Percentiles rank a stretch among this genome's conserved stretches.
phyloP scores from a whole-genome alignment of 2,329 filamentous ascomycete species.

The Corynespora cassiicola region DNA sequence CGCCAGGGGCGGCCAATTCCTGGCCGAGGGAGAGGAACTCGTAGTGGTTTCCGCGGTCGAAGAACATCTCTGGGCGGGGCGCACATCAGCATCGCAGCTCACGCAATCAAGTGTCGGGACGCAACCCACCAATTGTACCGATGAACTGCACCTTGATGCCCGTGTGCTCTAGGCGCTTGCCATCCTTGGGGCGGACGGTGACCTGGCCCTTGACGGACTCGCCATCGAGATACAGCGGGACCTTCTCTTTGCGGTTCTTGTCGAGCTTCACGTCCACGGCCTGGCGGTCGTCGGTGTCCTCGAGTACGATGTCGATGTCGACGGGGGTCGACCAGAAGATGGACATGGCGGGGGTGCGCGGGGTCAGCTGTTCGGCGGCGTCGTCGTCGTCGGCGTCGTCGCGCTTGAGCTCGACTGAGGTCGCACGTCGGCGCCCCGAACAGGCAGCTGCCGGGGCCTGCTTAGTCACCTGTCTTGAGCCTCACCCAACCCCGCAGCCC shows the following conservation, averaged over 20 bases:
- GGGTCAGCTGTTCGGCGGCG: constrained; percentile 18
- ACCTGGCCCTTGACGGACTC: constrained; percentile 97
- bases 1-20: constrained; percentile 93
- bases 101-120: constrained; percentile 5
- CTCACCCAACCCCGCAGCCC: no score
- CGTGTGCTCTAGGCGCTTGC: constrained; percentile 95
- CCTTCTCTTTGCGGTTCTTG: constrained; percentile 96
- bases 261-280: constrained; percentile 98
- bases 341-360: constrained; percentile 68
- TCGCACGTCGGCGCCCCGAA: constrained; percentile 14
- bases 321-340: constrained; percentile 94
- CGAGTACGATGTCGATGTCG: constrained; percentile 98
- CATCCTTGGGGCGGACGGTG: constrained; percentile 95
- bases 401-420: constrained; percentile 18
- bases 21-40: constrained; percentile 98
- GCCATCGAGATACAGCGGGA: constrained; percentile 95
- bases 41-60: constrained; percentile 98
- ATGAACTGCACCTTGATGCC: constrained; percentile 99
- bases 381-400: constrained; percentile 22
- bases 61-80: constrained; percentile 86
- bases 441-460: constrained; percentile 20
- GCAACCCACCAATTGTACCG: constrained; percentile 83
- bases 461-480: no score
- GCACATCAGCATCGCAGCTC: constrained; percentile 18
- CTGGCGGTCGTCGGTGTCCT: constrained; percentile 90